Evolutionary conservation across 495 filamentous ascomycete genomes (phyloP).

Genomic region (Trichoderma reesei): DNA sequence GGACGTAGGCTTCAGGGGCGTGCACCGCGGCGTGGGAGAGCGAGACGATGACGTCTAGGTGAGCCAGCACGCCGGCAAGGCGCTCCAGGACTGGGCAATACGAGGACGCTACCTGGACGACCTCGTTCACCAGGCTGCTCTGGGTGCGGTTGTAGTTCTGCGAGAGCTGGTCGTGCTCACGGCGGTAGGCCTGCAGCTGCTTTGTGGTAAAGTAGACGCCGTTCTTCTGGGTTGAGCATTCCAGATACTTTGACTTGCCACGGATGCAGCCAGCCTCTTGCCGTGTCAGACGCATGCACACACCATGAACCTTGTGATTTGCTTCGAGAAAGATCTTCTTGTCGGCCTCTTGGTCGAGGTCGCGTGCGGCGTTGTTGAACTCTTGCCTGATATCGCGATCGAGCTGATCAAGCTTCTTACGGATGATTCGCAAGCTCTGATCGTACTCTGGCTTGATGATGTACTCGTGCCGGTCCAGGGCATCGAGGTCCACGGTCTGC

Average conservation of each 20-base stretch:
- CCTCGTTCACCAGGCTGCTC: slow-evolving; percentile 80
- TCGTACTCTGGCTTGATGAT: slow-evolving; percentile 99
- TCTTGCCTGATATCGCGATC: slow-evolving; percentile 76
- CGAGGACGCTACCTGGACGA: slow-evolving; percentile 85
- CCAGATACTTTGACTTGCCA: slow-evolving; percentile 79
- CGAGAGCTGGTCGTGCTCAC: slow-evolving; percentile 89
- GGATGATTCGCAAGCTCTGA: slow-evolving; percentile 75
- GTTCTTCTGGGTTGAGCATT: slow-evolving; percentile 98
- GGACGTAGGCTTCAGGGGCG: slow-evolving; percentile 81
- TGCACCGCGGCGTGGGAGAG: slow-evolving; percentile 93
- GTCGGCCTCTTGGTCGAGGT: slow-evolving; percentile 86
- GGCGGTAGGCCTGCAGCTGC: slow-evolving; percentile 67
- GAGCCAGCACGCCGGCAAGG: slow-evolving; percentile 78
- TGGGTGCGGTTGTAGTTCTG: slow-evolving; percentile 96
- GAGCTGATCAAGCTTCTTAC: slow-evolving; percentile 81
- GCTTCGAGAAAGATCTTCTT: slow-evolving; percentile 94
- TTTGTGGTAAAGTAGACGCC: slow-evolving; percentile 96
- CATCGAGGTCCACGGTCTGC: slow-evolving; percentile 92
- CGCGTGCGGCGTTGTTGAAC: slow-evolving; percentile 62
- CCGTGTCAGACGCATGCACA: slow-evolving; percentile 90
- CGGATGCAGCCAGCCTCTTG: slow-evolving; percentile 89
- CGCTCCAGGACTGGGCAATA: slow-evolving; percentile 91
- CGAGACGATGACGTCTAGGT: slow-evolving; percentile 92
- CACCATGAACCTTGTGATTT: slow-evolving; percentile 89
- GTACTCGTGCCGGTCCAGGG: slow-evolving; percentile 93